Base-by-base conservation (phyloP, 2,329 filamentous ascomycete genomes). In the Fusarium nanum region DNA sequence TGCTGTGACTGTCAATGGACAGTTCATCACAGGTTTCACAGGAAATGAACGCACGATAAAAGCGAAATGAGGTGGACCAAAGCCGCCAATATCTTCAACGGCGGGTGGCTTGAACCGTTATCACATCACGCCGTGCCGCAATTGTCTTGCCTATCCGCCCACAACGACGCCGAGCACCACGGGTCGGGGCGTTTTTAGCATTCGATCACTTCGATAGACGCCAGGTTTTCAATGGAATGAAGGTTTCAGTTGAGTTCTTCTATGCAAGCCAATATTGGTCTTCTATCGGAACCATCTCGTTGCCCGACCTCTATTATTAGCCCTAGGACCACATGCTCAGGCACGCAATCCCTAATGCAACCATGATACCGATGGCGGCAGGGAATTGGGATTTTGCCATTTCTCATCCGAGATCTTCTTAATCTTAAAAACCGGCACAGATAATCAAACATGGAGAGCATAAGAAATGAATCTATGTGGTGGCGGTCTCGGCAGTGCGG, bases 41-140 rank as follows among this genome's bases (percentile, higher is more conserved):
- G 72, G 73, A 76, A 76, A 76, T 76, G 74, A 76, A 73, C 44
- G 47, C 48, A 64, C 62, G 32, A 64, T 52, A 48, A 64, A 67
- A 67, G 67, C 71, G 73, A 76, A 74, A 76, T 76, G 73, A 76
- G 64, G 58, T 67, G 64, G 65, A 52, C 52, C 59, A 67, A 52
- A 67, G 57, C 44, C 46, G 40, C 53, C 50, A 45, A 34, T 44
- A 40, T 56, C 55, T 57, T 71, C 60, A 61, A 57, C 49, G 23
- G 60, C 48, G 61, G 61, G 47, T 64, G 67, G 60, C 67, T 70
- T 71, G 64, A 54, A 68, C 60, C 67, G 53, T 67, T 62, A 60
- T 73, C 73, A 74, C 71, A 69, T 64, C 63, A 63, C 61, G 52
- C 40, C 45, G 45, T 54, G 64, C 41, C 67, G 57, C 45, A 67